Evolutionary conservation across 345 rosid genomes (phyloP).

Genomic region (Noccaea bulbosa): DNA sequence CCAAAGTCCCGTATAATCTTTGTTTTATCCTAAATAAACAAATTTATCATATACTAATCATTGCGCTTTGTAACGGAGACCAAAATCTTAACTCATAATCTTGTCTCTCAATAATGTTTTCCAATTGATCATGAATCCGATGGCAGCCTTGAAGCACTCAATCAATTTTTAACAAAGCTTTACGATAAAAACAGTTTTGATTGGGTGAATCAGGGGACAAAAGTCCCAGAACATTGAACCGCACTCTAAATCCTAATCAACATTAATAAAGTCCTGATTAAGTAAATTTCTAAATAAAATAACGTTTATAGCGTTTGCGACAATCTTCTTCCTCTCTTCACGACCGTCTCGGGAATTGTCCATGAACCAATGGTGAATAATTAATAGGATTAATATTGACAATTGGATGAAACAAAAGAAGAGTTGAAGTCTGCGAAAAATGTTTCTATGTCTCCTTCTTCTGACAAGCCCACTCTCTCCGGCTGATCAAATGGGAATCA

Average conservation of each 20-base stretch:
- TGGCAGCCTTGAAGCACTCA: conserved; percentile 31
- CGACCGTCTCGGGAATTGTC: conserved; percentile 38
- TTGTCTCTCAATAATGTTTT: conserved; percentile 30
- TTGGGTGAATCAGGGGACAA: conserved; percentile 8
- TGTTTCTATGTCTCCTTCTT: conserved; percentile 41
- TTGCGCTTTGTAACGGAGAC: conserved; percentile 23
- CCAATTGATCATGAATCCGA: conserved; percentile 29
- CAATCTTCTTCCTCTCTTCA: conserved; percentile 7
- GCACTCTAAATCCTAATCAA: conserved; percentile 29
- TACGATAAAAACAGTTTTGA: conserved; percentile 7
- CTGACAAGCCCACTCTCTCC: conserved; percentile 39
- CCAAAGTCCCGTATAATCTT: conserved; percentile 8
- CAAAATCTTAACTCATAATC: conserved; percentile 34
- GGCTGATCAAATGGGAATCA: conserved; percentile 31
- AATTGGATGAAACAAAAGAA: conserved; percentile 34
- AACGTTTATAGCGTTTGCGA: conserved; percentile 7
- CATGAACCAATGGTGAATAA: conserved; percentile 24
- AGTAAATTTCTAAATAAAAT: not conserved
- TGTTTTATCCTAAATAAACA: conserved; percentile 16
- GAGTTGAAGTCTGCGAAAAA: conserved; percentile 34
- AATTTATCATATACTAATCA: not conserved
- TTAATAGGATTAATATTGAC: not conserved
- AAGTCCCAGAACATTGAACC: conserved; percentile 37
- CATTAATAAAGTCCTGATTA: conserved; percentile 7
- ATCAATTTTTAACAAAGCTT: not conserved